Evolutionary conservation across 1,284 basidiomycete genomes (phyloP).

Genomic region (Ustilago xerochloae): DNA sequence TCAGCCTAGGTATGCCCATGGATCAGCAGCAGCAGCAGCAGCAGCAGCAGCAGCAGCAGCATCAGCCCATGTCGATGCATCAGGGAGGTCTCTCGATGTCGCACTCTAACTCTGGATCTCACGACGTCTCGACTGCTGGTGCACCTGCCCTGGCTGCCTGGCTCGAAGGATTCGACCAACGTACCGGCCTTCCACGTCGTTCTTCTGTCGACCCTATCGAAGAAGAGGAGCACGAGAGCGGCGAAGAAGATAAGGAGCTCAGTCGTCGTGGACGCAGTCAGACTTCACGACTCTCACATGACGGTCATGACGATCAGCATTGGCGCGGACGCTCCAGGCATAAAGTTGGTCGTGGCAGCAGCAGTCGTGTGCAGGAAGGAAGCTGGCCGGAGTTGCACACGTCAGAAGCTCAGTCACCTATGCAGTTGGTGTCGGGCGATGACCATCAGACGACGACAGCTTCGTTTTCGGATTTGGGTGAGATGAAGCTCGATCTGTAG

Average conservation of each 20-base stretch:
- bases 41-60: slow-evolving; percentile 3
- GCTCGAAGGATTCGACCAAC: slow-evolving; percentile 50
- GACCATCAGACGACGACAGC: slow-evolving; percentile 6
- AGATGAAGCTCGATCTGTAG: slow-evolving; percentile 49
- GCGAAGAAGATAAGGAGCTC: slow-evolving; percentile 41
- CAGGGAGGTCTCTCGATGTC: slow-evolving; percentile 12
- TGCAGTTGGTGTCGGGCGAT: slow-evolving; percentile 34
- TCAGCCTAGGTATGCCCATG: slow-evolving; percentile 41
- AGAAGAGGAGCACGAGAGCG: slow-evolving; percentile 48
- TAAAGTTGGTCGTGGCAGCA: slow-evolving; percentile 21
- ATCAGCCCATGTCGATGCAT: slow-evolving; percentile 23
- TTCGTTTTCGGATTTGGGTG: slow-evolving; percentile 33
- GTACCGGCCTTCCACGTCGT: slow-evolving; percentile 48
- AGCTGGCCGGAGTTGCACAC: slow-evolving; percentile 42
- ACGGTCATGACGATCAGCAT: slow-evolving; percentile 37
- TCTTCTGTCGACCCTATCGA: slow-evolving; percentile 54
- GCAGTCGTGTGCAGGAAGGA: slow-evolving; percentile 25
- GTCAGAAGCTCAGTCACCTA: slow-evolving; percentile 42
- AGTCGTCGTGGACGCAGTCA: slow-evolving; percentile 36
- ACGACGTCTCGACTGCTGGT: slow-evolving; percentile 9
- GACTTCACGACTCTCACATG: slow-evolving; percentile 15
- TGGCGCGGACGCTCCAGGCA: slow-evolving; percentile 36
- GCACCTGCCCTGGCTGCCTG: slow-evolving; percentile 41
- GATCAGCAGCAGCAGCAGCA: slow-evolving; percentile 13
- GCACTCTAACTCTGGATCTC: slow-evolving; percentile 19